phyloP scores from a whole-genome alignment of 768 basidiomycete species.

The Termitomyces sp. region DNA sequence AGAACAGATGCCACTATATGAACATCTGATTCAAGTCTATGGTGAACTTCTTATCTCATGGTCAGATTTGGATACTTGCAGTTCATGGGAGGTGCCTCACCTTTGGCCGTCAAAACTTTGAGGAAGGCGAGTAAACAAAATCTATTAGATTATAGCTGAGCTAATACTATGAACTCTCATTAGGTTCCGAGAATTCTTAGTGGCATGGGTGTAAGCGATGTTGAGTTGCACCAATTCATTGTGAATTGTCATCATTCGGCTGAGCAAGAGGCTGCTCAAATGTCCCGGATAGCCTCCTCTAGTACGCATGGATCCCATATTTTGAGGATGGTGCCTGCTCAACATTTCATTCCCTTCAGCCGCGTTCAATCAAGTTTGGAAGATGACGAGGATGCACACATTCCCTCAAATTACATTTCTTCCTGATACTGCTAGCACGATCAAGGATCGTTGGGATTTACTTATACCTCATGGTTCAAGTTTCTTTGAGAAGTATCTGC shows the following conservation, averaged over 20 bases:
- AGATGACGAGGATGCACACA: background rate
- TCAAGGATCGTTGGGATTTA: conserved; percentile 18
- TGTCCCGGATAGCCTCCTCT: background rate
- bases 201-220: background rate
- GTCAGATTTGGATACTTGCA: background rate
- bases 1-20: background rate
- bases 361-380: background rate
- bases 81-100: background rate
- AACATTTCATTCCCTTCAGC: background rate
- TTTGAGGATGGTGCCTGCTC: background rate
- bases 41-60: background rate
- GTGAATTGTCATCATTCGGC: background rate
- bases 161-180: background rate
- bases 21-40: background rate
- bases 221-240: background rate
- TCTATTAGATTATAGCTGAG: background rate
- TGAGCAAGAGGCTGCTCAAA: background rate
- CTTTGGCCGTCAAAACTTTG: background rate
- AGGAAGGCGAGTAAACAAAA: background rate
- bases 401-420: background rate
- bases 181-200: background rate
- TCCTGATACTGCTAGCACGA: background rate
- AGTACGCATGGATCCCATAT: background rate
- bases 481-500: conserved; percentile 16
- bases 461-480: conserved; percentile 10